A percentile compares a stretch with the other conserved stretches of the same genome.
Conservation (phyloP, 495 filamentous ascomycete genomes). For the Hypoxylon trugodes region DNA sequence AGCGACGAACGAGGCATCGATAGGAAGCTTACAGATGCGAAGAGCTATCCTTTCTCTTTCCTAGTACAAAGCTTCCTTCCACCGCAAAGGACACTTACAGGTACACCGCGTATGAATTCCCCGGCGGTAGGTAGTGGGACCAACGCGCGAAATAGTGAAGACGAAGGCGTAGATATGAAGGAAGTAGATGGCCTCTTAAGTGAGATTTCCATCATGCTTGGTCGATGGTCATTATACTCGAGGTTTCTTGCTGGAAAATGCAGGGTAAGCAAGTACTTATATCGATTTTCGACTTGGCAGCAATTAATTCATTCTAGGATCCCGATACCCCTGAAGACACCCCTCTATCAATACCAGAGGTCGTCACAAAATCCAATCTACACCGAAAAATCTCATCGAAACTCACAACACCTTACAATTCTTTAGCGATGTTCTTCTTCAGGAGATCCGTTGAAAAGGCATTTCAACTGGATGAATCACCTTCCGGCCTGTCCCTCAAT, state of each 20-base stretch:
- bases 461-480: slow-evolving; percentile 97
- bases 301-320: slow-evolving; percentile 46
- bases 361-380: slow-evolving; percentile 78
- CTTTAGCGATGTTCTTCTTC: slow-evolving; percentile 94
- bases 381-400: slow-evolving; percentile 75
- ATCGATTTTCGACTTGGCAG: slow-evolving; percentile 9
- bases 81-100: slow-evolving; percentile 62
- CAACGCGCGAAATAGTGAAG: slow-evolving; percentile 67
- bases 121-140: slow-evolving; percentile 68
- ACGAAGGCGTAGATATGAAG: slow-evolving; percentile 94
- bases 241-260: slow-evolving; percentile 88
- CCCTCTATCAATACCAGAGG: slow-evolving; percentile 67
- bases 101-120: slow-evolving; percentile 64
- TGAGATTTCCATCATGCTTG: slow-evolving; percentile 90
- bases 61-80: slow-evolving; percentile 93
- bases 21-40: slow-evolving; percentile 89
- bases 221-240: slow-evolving; percentile 90
- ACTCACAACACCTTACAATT: slow-evolving; percentile 80
- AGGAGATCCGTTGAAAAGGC: slow-evolving; percentile 95
- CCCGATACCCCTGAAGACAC: slow-evolving; percentile 53
- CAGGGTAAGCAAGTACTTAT: slow-evolving; percentile 62
- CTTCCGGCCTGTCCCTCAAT: slow-evolving; percentile 78
- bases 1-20: slow-evolving; percentile 85
- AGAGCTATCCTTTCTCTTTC: slow-evolving; percentile 96
- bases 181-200: slow-evolving; percentile 87